These are phyloP conservation scores for Kwoniella heveanensis DNA, from an alignment of 768 basidiomycete species.

Conservation along the genomic window DNA sequence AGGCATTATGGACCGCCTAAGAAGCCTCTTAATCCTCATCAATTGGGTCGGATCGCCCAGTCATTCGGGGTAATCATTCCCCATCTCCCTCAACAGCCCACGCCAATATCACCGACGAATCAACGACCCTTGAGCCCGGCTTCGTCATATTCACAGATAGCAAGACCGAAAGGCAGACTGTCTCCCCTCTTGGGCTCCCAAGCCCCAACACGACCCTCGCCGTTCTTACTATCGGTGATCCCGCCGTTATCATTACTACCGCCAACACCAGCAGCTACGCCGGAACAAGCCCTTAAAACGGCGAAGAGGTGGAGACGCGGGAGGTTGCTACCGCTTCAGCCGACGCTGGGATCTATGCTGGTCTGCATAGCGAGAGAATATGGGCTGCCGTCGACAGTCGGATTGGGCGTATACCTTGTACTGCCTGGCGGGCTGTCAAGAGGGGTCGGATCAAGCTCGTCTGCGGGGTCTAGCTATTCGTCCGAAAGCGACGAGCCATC, in stretches of 20 bases:
- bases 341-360: constrained; percentile 79
- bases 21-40: constrained; percentile 39
- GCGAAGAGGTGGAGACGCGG: constrained; percentile 65
- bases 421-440: constrained; percentile 50
- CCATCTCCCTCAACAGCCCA: constrained; percentile 32
- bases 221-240: constrained; percentile 45
- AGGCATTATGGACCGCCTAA: constrained; percentile 43
- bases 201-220: constrained; percentile 20
- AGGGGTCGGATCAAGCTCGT: constrained; percentile 62
- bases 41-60: constrained; percentile 49
- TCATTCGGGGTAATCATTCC: constrained; percentile 51
- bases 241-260: constrained; percentile 40
- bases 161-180: constrained; percentile 3
- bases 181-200: constrained; percentile 8
- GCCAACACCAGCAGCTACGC: constrained; percentile 1
- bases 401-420: constrained; percentile 80
- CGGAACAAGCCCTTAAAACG: constrained; percentile 21
- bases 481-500: constrained; percentile 17
- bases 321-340: constrained; percentile 79
- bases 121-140: constrained; percentile 13
- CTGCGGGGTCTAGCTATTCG: constrained; percentile 16
- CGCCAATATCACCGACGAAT: neutral
- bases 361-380: constrained; percentile 90
- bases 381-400: constrained; percentile 80
- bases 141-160: constrained; percentile 3